Evolutionary conservation across 2,329 filamentous ascomycete genomes (phyloP).

Genomic region (Neonectria ditissima): DNA sequence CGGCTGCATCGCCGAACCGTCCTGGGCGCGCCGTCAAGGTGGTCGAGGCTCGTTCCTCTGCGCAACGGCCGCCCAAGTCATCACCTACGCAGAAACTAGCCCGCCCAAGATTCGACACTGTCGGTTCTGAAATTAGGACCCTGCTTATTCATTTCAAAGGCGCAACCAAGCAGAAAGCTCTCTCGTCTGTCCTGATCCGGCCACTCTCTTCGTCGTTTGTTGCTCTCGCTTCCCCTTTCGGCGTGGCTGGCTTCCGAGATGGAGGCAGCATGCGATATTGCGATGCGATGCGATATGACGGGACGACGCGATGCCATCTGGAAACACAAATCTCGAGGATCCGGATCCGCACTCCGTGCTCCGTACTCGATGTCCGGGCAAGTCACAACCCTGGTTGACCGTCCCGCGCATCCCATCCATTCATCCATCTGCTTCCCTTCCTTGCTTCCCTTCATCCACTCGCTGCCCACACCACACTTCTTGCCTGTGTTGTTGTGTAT

Average conservation of each 20-base stretch:
- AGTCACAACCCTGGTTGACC: conserved; percentile 1
- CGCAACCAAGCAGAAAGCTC: conserved; percentile 29
- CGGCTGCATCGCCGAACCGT: not conserved
- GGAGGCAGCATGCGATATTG: not conserved
- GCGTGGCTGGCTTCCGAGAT: conserved; percentile 8
- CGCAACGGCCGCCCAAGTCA: too few relatives aligned
- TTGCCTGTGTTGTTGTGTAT: conserved; percentile 6
- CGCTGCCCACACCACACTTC: not conserved
- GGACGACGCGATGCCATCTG: conserved; percentile 19
- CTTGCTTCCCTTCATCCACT: conserved; percentile 25
- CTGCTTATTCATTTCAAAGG: conserved; percentile 35
- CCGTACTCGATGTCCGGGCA: conserved; percentile 1
- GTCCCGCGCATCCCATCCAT: conserved; percentile 16
- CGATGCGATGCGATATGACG: conserved; percentile 20
- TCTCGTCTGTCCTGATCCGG: conserved; percentile 15
- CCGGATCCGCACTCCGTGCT: too few relatives aligned
- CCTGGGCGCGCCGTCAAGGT: not conserved
- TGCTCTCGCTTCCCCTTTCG: not conserved
- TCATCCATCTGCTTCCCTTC: conserved; percentile 18
- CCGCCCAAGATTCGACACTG: conserved; percentile 28
- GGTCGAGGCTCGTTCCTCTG: too few relatives aligned
- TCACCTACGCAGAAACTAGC: conserved; percentile 24
- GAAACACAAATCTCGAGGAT: too few relatives aligned
- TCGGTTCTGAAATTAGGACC: conserved; percentile 34
- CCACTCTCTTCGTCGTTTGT: conserved; percentile 20